These are phyloP conservation scores for Arctium minus DNA, from an alignment of 129 eudicot species.

Conservation along the genomic window DNA sequence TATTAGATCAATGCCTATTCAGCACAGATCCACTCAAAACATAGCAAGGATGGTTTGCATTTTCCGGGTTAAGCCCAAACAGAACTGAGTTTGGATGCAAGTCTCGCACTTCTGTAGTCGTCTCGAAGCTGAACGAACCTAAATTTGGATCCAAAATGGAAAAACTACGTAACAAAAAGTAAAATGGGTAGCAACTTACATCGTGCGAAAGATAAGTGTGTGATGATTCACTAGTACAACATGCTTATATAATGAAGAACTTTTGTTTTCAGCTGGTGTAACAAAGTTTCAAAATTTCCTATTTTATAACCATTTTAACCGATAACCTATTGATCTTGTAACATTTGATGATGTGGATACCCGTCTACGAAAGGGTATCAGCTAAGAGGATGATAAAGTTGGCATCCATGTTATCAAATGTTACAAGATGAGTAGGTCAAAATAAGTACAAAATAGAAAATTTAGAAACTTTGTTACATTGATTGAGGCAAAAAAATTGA, in stretches of 20 bases:
- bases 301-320: not conserved
- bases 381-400: not conserved
- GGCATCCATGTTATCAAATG: not conserved
- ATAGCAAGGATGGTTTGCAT: not conserved
- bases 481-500: not conserved
- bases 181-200: not conserved
- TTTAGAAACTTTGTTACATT: not conserved
- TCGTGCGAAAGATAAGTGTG: conserved; percentile 1
- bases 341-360: not conserved
- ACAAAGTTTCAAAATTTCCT: not conserved
- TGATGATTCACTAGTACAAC: not conserved
- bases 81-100: conserved; percentile 67
- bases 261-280: not conserved
- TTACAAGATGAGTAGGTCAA: not conserved
- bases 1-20: too few relatives aligned
- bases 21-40: not conserved
- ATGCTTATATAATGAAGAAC: not conserved
- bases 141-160: conserved; percentile 16
- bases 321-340: not conserved
- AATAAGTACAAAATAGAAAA: not conserved
- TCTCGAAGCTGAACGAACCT: conserved; percentile 83
- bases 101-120: conserved; percentile 79
- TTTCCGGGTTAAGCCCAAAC: conserved; percentile 49
- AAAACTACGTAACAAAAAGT: not conserved
- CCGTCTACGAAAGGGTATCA: not conserved